Base-by-base conservation (phyloP, 2,329 filamentous ascomycete species). In the Curvularia spicifera region DNA sequence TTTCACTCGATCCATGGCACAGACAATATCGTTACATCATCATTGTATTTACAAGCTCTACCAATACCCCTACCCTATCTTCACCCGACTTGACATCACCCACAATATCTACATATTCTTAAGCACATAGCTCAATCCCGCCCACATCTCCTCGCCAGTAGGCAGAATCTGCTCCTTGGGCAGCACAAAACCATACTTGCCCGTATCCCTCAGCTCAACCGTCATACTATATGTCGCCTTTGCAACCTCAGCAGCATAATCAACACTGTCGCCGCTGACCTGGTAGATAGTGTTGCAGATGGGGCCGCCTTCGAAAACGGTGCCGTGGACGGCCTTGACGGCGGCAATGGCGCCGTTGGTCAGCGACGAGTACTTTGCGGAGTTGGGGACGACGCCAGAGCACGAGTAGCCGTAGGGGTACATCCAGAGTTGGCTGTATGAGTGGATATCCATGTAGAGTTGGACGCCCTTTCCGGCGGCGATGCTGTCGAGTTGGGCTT, bases 381-480 rank as follows among this genome's bases (percentile, higher is more conserved):
- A 76, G 59, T 85, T 82, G 50, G 78, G 74, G 5, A 83, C 71
- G 12, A 76, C 71, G 15, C 72, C 78, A 22, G 74, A 76, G 78
- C 85, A 88, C 3, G 82, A 83, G 75, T 87, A 88, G 35, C 86
- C 86, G 66, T 87, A 89, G 1, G 80, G 71, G 81, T 60, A 84
- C 79, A 70, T 84, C 81, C 81, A 60, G 0, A 76, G 70, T 59
- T 77, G 74, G 1, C 64, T 70, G 75, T 88, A 90, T 0, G 85
- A 82, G 75, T 90, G 87, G 70, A 84, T 85, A 74, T 90, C 87
- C 62, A 89, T 84, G 74, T 84, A 90, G 2, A 88, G 78, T 66
- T 85, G 83, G 40, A 89, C 76, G 1, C 85, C 84, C 59, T 83
- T 79, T 15, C 71, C 71, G 2, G 71, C 69, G 3, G 78, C 76